Base-by-base conservation (phyloP, 257 asterid species). In the Solanum sitiens region DNA sequence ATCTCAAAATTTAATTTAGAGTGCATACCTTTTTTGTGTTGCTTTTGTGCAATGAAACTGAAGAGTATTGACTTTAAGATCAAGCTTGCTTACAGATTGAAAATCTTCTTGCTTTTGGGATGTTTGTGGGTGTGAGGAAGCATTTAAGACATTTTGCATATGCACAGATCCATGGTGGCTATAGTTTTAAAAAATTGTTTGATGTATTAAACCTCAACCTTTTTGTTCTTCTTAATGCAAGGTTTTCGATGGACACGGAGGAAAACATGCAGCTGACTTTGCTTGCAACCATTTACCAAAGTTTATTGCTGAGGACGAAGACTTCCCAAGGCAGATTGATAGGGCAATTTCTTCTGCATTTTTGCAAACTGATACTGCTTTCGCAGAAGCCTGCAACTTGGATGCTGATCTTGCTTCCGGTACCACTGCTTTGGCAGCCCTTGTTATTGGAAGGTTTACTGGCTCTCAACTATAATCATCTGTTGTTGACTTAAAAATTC, bases 241-340 rank as follows among this genome's bases (percentile, higher is more conserved):
- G 99, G 98, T 97, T 88, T 97, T 97, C 65, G 99, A 97, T 87
- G 99, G 99, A 39, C 99, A 97, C 91, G 99, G 99, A 90, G 99
- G 99, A 86, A 96, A 93, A 92, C 99, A 96, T 76, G 99, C 99
- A 2, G 99, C 99, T 83, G 99, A 97, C 44, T 97, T 97, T 91
- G 99, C 93, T 32, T 91, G 99, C 91, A 83, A 90, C 88, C 98
- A 95, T 91, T 89, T 97, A 89, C 99, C 99, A 61, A 94, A 94
- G 92, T 92, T 93, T 90, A 93, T 97, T 86, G 92, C 89, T 7
- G 94, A 92, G 91, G 95, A 96, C 88, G 94, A 91, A 79, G 92
- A 92, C 83, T 97, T 97, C 86, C 99, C 98, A 6, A 87, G 39
- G 87, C 94, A 95, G 87, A 92, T 95, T 70, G 98, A 96, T 89